Conservation (phyloP, 176 grass and related monocot species). For the Rhynchospora tenuis region DNA sequence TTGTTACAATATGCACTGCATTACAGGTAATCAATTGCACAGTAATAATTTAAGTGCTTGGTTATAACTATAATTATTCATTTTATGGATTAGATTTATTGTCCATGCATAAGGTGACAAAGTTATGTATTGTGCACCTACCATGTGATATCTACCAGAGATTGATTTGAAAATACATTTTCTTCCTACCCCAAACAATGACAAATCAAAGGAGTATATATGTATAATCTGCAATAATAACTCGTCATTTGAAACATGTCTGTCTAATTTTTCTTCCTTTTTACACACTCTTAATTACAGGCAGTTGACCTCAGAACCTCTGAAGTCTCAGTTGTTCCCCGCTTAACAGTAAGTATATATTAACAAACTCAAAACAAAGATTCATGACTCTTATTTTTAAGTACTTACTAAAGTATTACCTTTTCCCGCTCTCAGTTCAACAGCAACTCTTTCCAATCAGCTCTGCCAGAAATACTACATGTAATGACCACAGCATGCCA, state of each 20-base stretch:
- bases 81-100: background rate
- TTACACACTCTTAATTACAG: conserved; percentile 41
- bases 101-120: background rate
- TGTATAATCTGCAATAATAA: background rate
- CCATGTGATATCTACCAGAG: background rate
- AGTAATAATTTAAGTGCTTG: background rate
- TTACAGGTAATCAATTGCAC: conserved; percentile 51
- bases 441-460: conserved; percentile 72
- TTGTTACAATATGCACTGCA: conserved; percentile 76
- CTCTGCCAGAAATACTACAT: conserved; percentile 74
- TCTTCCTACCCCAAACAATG: background rate
- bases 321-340: conserved; percentile 55
- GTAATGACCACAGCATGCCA: conserved; percentile 65
- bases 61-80: background rate
- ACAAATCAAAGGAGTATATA: background rate
- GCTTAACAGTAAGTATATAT: conserved; percentile 37
- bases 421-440: conserved; percentile 47
- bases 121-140: background rate
- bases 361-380: conserved; percentile 16
- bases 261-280: background rate
- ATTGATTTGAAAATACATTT: background rate
- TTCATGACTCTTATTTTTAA: conserved; percentile 25
- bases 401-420: conserved; percentile 25
- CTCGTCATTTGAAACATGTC: background rate
- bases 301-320: conserved; percentile 81